Evolutionary conservation across 1,139 yeast genomes (phyloP).

Genomic region (Meyerozyma elateridarum): DNA sequence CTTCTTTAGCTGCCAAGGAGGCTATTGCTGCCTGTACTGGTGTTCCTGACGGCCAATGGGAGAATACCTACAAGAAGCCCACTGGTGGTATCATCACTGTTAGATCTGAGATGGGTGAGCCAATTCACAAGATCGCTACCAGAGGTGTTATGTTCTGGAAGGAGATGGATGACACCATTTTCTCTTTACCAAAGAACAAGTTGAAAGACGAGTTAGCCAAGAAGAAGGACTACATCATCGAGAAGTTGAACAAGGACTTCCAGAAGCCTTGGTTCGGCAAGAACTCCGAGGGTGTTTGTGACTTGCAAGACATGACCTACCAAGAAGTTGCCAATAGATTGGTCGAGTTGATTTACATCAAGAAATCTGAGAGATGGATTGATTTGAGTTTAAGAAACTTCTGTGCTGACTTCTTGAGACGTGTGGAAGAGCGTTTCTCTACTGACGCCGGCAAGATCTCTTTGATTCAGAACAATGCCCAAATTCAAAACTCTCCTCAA

Average conservation of each 20-base stretch:
- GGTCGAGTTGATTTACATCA: conserved; percentile 84
- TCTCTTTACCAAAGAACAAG: conserved; percentile 86
- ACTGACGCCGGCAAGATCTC: conserved; percentile 49
- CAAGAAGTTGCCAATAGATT: conserved; percentile 84
- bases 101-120: conserved; percentile 99
- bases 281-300: conserved; percentile 76
- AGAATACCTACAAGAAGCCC: conserved; percentile 86
- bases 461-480: conserved; percentile 66
- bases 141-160: conserved; percentile 97
- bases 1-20: conserved; percentile 89
- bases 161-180: conserved; percentile 91
- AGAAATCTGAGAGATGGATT: conserved; percentile 81
- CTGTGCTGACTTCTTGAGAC: conserved; percentile 80
- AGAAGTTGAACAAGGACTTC: conserved; percentile 84
- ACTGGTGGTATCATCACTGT: conserved; percentile 97
- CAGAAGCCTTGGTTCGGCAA: conserved; percentile 97
- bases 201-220: conserved; percentile 73
- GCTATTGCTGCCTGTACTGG: conserved; percentile 90
- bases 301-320: conserved; percentile 93
- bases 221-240: conserved; percentile 83
- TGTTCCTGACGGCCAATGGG: conserved; percentile 87
- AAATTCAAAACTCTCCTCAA: conserved; percentile 61
- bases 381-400: conserved; percentile 83
- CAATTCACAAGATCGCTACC: conserved; percentile 96
- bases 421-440: conserved; percentile 96